Percentiles rank a stretch among this genome's conserved stretches.
Evolutionary conservation across 2,329 filamentous ascomycete species (phyloP).

Genomic region (Trichoderma gracile): DNA sequence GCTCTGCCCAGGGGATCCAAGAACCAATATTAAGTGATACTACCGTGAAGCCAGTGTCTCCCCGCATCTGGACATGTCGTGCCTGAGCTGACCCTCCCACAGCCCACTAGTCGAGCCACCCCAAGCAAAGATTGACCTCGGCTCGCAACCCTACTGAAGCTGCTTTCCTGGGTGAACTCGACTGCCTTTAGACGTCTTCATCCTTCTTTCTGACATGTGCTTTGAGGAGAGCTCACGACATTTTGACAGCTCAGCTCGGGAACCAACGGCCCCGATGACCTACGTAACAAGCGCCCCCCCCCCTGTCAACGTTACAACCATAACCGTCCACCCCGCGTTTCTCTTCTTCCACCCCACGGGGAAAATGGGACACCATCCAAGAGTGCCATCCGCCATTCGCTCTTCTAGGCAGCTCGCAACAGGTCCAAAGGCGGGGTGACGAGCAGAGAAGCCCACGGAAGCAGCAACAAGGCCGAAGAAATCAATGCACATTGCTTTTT

Average conservation of each 20-base stretch:
- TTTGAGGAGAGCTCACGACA: not conserved
- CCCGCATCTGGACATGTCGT: constrained; percentile 9
- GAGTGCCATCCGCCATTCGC: not conserved
- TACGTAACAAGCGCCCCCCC: not conserved
- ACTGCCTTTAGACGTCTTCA: not conserved
- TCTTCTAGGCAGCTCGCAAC: constrained; percentile 21
- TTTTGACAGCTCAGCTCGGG: not conserved
- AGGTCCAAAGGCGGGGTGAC: not conserved
- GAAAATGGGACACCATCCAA: constrained; percentile 9
- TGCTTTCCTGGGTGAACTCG: not conserved
- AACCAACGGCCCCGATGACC: not conserved
- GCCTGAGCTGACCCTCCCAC: constrained; percentile 15
- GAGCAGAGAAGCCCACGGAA: not conserved
- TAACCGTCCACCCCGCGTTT: constrained; percentile 19
- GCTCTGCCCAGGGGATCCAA: not conserved
- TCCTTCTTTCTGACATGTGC: constrained; percentile 17
- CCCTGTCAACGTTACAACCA: constrained; percentile 1
- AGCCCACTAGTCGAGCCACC: constrained; percentile 3
- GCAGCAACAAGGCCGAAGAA: constrained; percentile 12
- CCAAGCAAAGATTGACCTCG: constrained; percentile 7
- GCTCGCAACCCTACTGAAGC: constrained; percentile 8
- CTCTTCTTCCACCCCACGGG: constrained; percentile 21
- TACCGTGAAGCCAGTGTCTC: not conserved
- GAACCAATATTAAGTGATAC: too few species aligned
- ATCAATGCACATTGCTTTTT: not conserved